Conservation (phyloP, 192 early-diverging fungal genomes). For the Diversispora eburnea region DNA sequence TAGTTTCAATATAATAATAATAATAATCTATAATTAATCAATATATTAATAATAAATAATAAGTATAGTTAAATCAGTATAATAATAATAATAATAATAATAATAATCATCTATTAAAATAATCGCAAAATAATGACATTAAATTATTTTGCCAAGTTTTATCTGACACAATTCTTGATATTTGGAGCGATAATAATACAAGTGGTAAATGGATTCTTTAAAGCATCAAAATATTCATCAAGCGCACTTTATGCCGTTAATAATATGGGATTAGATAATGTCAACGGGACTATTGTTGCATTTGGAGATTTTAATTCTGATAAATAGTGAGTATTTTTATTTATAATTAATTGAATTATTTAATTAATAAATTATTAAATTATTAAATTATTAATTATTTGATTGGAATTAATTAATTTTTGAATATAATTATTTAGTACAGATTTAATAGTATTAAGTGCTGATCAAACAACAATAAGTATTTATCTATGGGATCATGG, state of each 20-base stretch:
- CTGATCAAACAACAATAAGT: constrained; percentile 63
- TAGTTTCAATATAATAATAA: too few species aligned
- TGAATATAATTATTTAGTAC: constrained; percentile 46
- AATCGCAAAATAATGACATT: too few species aligned
- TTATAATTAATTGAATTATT: not conserved
- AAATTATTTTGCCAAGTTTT: too few species aligned
- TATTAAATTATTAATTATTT: too few species aligned
- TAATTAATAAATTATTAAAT: not conserved
- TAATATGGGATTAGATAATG: constrained; percentile 54
- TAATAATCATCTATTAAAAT: too few species aligned
- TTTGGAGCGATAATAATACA: too few species aligned
- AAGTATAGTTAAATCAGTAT: too few species aligned
- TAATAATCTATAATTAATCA: too few species aligned
- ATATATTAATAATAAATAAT: too few species aligned
- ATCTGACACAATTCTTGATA: too few species aligned
- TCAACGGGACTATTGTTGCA: constrained; percentile 73
- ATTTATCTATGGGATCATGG: constrained; percentile 70
- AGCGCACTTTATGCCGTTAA: constrained; percentile 60
- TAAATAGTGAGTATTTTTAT: constrained; percentile 52
- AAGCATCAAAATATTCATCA: constrained; percentile 15
- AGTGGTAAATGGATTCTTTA: too few species aligned
- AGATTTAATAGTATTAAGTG: constrained; percentile 73
- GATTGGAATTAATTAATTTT: not conserved
- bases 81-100: too few species aligned
- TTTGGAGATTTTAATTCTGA: constrained; percentile 86